Evolutionary conservation across 257 asterid genomes (phyloP), one percentile per base, ranked within the genome.

Genomic region (Forsythia viridissima): DNA sequence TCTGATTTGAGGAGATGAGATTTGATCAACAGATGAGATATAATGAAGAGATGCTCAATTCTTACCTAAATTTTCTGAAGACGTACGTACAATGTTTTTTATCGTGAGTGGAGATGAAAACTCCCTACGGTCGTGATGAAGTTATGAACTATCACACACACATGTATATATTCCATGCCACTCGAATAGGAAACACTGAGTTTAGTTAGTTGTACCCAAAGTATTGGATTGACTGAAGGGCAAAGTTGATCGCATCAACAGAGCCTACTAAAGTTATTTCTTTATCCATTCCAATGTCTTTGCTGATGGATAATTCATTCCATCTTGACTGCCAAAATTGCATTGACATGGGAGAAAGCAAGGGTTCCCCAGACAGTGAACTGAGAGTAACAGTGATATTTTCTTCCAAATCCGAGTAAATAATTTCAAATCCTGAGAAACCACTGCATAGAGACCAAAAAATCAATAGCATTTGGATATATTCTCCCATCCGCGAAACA

Each of bases 221-320:
- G 82, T 91, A 95, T 76, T 89, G 97, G 85, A 93, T 84, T 24
- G 90, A 89, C 73, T 88, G 97, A 77, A 93, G 90, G 59, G 94
- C 99, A 66, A 79, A 86, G 78, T 93, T 95, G 80, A 95, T 80
- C 30, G 75, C 90, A 82, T 90, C 97, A 70, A 88, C 71, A 84
- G 77, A 70, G 75, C 98, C 98, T 46, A 85, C 86, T 81, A 95
- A 72, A 42, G 80, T 90, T 76, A 94, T 30, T 66, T 84, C 88
- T 51, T 83, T 77, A 42, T 77, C 76, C 43, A 77, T 82, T 73
- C 82, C 88, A 1, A 30, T 74, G 70, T 72, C 86, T 51, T 76
- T 88, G 11, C 71, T 48, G 38, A 86, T 86, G 5, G 84, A 83
- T 44, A 88, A 82, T 46, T 86, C 81, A 71, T 82, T 74, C 94